phyloP scores from a whole-genome alignment of 2,329 filamentous ascomycete genomes.

The Ampelomyces quisqualis region DNA sequence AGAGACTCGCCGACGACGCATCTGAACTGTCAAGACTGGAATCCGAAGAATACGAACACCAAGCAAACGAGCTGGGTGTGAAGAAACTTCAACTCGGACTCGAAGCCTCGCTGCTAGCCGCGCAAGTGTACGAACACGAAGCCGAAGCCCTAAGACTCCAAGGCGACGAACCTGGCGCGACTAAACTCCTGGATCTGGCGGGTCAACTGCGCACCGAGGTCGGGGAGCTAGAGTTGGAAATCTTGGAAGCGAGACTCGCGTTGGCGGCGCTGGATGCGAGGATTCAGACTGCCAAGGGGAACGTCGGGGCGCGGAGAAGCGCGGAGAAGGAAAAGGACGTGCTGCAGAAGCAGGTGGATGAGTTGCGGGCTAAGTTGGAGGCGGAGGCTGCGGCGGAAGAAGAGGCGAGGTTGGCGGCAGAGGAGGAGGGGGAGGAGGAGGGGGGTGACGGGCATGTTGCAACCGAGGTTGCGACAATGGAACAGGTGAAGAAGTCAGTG shows the following conservation, averaged over 20 bases:
- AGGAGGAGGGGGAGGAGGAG: not conserved
- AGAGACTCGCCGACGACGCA: not conserved
- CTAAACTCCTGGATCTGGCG: constrained; percentile 13
- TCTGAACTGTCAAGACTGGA: constrained; percentile 3
- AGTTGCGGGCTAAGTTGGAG: not conserved
- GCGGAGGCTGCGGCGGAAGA: not conserved
- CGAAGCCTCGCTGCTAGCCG: constrained; percentile 19
- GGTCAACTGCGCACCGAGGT: constrained; percentile 18
- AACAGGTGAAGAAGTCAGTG: not conserved
- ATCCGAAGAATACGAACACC: no score
- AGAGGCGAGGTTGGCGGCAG: not conserved
- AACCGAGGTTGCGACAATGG: not conserved
- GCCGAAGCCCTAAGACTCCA: constrained; percentile 16
- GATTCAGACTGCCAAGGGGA: no score
- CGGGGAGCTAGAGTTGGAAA: constrained; percentile 12
- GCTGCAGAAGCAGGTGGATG: constrained; percentile 8
- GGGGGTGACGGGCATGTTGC: not conserved
- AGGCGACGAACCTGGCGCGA: constrained; percentile 12
- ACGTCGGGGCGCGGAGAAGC: not conserved
- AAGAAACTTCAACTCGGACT: constrained; percentile 6
- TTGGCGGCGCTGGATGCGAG: no score
- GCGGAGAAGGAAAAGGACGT: constrained; percentile 7
- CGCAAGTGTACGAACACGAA: constrained; percentile 26
- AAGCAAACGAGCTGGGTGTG: not conserved
- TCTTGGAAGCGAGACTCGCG: not conserved